Conservation (phyloP, 2,329 filamentous ascomycete genomes). For the Hymenoscyphus occultus region DNA sequence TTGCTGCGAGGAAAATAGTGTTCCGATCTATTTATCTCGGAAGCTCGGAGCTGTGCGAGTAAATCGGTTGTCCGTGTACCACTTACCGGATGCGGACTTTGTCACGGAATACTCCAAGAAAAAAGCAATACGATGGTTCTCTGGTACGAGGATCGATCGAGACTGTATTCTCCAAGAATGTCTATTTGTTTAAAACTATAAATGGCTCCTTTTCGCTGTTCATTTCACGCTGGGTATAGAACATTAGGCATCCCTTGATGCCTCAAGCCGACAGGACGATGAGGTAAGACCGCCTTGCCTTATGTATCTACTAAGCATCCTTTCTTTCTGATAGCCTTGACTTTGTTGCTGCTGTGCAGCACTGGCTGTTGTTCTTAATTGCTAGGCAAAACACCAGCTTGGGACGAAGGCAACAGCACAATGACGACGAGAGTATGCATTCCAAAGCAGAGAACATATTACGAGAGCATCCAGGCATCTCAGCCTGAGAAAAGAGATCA, state of each 20-base stretch:
- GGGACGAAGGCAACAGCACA: too few species aligned
- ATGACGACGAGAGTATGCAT: too few species aligned
- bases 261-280: background rate
- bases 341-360: too few species aligned
- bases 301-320: background rate
- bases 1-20: background rate
- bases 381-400: too few species aligned
- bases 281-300: background rate
- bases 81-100: background rate
- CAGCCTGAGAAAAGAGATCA: too few species aligned
- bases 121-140: background rate
- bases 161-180: background rate
- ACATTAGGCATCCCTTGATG: background rate
- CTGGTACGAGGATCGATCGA: background rate
- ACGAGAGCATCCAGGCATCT: too few species aligned
- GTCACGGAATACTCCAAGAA: background rate
- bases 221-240: background rate
- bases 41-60: background rate
- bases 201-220: background rate
- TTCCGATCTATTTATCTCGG: background rate
- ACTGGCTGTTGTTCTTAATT: too few species aligned
- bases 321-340: background rate
- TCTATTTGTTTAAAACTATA: background rate
- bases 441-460: too few species aligned
- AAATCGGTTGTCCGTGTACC: background rate